A percentile compares a stretch with the other conserved stretches of the same genome.
These are phyloP conservation scores for Plicaturopsis crispa DNA, from an alignment of 768 basidiomycete species.

Conservation along the genomic window DNA sequence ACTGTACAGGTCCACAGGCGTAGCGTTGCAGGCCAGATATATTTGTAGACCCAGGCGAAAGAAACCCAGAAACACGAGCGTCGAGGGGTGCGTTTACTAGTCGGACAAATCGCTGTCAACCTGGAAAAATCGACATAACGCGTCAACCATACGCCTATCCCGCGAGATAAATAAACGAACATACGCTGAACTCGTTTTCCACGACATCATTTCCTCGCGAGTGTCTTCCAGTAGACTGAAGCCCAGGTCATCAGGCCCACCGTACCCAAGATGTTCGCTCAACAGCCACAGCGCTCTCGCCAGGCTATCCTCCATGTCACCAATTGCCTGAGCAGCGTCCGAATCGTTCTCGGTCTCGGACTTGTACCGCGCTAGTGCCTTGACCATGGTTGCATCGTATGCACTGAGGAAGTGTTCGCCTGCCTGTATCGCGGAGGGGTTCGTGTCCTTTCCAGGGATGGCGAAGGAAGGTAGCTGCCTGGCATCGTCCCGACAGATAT, in stretches of 20 bases:
- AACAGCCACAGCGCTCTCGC: conserved; percentile 34
- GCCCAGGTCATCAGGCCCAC: conserved; percentile 32
- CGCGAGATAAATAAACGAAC: too few species aligned
- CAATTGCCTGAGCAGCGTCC: conserved; percentile 25
- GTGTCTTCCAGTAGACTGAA: conserved; percentile 30
- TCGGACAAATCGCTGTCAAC: too few species aligned
- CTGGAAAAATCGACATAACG: too few species aligned
- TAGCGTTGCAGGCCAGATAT: too few species aligned
- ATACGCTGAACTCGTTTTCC: too few species aligned
- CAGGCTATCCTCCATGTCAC: conserved; percentile 28
- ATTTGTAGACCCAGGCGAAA: too few species aligned
- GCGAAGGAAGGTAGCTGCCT: conserved; percentile 30
- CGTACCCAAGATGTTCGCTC: conserved; percentile 39
- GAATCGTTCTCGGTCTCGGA: conserved; percentile 28
- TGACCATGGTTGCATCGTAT: conserved; percentile 30
- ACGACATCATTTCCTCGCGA: conserved; percentile 28
- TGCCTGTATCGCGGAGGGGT: conserved; percentile 25
- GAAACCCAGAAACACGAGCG: too few species aligned
- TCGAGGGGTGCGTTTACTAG: too few species aligned
- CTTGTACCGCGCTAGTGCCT: conserved; percentile 30
- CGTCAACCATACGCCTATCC: too few species aligned
- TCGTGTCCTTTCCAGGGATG: conserved; percentile 37
- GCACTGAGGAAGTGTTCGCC: conserved; percentile 27
- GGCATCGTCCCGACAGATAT: conserved; percentile 33
- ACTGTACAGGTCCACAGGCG: too few species aligned